A percentile compares a stretch with the other conserved stretches of the same genome.
Conservation (phyloP, 257 asterid genomes). For the Gardenia jasminoides region DNA sequence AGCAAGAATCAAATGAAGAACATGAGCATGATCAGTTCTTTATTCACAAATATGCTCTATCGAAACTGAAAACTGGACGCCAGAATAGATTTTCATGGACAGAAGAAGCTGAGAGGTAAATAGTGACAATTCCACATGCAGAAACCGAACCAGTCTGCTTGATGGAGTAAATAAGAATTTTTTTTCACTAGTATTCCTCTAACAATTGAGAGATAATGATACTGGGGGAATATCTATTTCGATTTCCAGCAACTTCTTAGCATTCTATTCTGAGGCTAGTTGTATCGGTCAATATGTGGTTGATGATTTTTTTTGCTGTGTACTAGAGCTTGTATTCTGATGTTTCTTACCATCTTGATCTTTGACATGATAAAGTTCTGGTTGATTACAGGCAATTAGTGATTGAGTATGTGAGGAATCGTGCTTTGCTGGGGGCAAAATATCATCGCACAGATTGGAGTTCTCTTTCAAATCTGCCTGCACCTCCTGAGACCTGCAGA, state of each 20-base stretch:
- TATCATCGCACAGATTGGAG: slow-evolving; percentile 74
- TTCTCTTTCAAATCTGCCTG: slow-evolving; percentile 77
- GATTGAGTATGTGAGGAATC: slow-evolving; percentile 68
- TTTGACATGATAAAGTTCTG: background rate
- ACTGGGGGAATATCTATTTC: background rate
- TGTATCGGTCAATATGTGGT: background rate
- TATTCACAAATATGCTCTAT: slow-evolving; percentile 51
- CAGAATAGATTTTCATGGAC: slow-evolving; percentile 73
- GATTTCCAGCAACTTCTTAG: background rate
- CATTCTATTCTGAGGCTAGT: background rate
- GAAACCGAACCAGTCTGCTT: slow-evolving; percentile 1
- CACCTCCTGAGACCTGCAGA: slow-evolving; percentile 71
- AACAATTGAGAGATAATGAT: background rate
- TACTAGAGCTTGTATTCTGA: background rate
- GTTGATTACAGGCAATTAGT: slow-evolving; percentile 59
- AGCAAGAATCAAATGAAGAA: slow-evolving; percentile 45
- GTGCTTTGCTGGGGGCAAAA: slow-evolving; percentile 84
- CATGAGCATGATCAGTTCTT: slow-evolving; percentile 34
- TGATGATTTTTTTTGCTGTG: background rate
- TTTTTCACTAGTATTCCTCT: background rate
- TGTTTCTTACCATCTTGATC: background rate
- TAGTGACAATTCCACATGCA: slow-evolving; percentile 13
- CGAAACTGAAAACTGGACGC: slow-evolving; percentile 51
- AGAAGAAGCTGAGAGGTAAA: slow-evolving; percentile 87
- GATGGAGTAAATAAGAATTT: background rate